Evolutionary conservation across 495 filamentous ascomycete genomes (phyloP).

Genomic region (Xylaria palmicola): DNA sequence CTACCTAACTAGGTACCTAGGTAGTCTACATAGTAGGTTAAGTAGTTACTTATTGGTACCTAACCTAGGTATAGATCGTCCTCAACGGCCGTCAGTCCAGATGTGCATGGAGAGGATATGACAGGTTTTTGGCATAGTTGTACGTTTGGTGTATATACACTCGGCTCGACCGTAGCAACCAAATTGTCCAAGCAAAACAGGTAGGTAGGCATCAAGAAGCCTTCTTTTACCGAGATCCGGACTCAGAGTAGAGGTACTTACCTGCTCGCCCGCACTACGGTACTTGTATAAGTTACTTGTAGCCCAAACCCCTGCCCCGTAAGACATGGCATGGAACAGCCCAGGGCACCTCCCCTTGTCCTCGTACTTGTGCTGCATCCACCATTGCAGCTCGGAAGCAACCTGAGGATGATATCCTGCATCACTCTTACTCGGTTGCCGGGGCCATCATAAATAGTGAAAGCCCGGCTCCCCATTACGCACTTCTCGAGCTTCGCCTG

Average conservation of each 20-base stretch:
- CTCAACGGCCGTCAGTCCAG: too few species aligned
- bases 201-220: neutral
- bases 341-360: neutral
- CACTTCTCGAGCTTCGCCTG: neutral
- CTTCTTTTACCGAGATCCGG: too few species aligned
- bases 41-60: too few species aligned
- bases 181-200: too few species aligned
- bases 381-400: neutral
- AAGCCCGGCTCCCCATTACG: neutral
- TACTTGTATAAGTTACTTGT: neutral
- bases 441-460: neutral
- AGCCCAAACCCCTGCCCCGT: neutral
- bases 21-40: too few species aligned
- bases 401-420: too few species aligned
- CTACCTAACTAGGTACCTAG: too few species aligned
- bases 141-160: too few species aligned
- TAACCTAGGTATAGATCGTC: too few species aligned
- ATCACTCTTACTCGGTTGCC: conserved; percentile 3
- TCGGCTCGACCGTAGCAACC: too few species aligned
- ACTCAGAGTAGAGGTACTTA: conserved; percentile 1
- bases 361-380: conserved; percentile 1
- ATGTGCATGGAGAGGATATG: too few species aligned
- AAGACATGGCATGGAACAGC: neutral
- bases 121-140: too few species aligned
- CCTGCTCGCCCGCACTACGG: neutral